phyloP scores from a whole-genome alignment of 129 eudicot species.

The Helianthus tuberosus region DNA sequence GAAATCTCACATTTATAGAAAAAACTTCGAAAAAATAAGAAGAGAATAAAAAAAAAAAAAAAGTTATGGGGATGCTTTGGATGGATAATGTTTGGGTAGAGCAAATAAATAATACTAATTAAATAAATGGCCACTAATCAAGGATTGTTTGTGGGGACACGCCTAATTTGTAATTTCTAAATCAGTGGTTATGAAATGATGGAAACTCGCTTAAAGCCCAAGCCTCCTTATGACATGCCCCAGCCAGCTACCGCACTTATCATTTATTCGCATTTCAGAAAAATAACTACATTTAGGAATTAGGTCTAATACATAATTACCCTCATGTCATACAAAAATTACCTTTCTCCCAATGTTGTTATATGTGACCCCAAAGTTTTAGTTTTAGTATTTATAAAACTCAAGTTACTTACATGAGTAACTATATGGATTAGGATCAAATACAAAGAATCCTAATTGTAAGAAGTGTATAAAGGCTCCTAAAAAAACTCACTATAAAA shows the following conservation, averaged over 20 bases:
- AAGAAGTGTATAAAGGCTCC: too few species aligned
- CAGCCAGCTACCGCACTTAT: background rate
- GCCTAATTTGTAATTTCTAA: background rate
- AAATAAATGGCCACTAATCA: background rate
- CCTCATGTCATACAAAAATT: too few species aligned
- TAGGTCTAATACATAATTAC: too few species aligned
- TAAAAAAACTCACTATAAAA: too few species aligned
- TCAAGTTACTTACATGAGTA: too few species aligned
- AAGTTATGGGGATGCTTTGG: background rate
- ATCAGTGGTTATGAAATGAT: constrained; percentile 1
- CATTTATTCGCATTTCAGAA: background rate
- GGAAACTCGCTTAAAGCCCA: background rate
- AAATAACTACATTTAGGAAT: background rate
- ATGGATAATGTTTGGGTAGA: background rate
- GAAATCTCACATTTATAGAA: background rate
- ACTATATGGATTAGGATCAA: too few species aligned
- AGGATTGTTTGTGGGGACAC: background rate
- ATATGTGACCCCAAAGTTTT: too few species aligned
- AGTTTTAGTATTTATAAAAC: too few species aligned
- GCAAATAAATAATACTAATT: too few species aligned
- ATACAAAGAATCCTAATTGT: too few species aligned
- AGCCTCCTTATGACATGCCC: background rate
- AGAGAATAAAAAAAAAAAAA: background rate
- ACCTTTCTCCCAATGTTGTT: too few species aligned
- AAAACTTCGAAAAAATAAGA: background rate